These are phyloP conservation scores for Phytopythium montanum DNA, from an alignment of 352 stramenopile species.

Conservation along the genomic window DNA sequence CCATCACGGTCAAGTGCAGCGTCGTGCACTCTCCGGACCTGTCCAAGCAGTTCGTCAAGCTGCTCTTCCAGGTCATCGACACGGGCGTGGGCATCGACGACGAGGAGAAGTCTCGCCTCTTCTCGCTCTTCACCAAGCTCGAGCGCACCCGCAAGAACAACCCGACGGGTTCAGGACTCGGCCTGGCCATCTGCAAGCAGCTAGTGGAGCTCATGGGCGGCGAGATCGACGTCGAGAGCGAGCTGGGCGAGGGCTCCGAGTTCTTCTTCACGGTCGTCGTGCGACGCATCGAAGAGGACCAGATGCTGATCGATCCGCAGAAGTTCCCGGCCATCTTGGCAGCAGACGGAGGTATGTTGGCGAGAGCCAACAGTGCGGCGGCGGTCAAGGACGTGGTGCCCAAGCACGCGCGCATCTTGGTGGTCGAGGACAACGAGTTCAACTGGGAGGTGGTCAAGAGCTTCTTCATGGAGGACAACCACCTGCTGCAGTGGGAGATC, in stretches of 20 bases:
- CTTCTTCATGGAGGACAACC: conserved; percentile 79
- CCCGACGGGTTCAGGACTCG: conserved; percentile 55
- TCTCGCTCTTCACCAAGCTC: conserved; percentile 64
- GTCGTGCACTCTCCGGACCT: conserved; percentile 50
- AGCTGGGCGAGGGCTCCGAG: conserved; percentile 52
- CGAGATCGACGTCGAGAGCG: conserved; percentile 67
- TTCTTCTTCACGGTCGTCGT: conserved; percentile 72
- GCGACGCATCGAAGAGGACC: conserved; percentile 46
- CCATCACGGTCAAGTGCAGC: conserved; percentile 64
- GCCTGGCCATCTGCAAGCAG: conserved; percentile 73
- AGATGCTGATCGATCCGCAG: conserved; percentile 30
- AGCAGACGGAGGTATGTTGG: conserved; percentile 6
- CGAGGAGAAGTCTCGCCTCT: conserved; percentile 58
- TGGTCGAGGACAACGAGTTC: conserved; percentile 89
- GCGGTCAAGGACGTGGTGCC: conserved; percentile 31
- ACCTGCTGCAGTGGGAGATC: conserved; percentile 78
- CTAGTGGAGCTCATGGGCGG: conserved; percentile 71
- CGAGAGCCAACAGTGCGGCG: conserved; percentile 18
- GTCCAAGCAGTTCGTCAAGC: conserved; percentile 50
- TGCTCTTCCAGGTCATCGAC: conserved; percentile 70
- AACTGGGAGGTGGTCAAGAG: conserved; percentile 90
- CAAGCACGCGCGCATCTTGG: conserved; percentile 70
- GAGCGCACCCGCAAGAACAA: conserved; percentile 70
- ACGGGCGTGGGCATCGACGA: conserved; percentile 67
- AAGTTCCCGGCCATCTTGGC: conserved; percentile 41